Conservation (phyloP, 192 early-diverging fungal species). For the Podila verticillata region DNA sequence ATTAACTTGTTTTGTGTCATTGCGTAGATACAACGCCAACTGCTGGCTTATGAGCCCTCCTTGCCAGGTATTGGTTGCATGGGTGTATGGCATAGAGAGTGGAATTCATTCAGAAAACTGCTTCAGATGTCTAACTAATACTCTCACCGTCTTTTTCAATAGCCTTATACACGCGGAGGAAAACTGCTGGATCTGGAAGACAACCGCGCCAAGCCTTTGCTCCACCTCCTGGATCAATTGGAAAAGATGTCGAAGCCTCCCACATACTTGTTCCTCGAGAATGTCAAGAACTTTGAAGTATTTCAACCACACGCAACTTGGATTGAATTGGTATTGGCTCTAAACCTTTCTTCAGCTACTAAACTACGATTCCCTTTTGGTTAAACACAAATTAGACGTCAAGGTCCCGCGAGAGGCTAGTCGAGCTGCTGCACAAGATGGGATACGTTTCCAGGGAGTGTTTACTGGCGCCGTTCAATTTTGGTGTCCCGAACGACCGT, state of each 20-base stretch:
- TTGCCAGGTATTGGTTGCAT: slow-evolving; percentile 72
- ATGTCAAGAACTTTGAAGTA: slow-evolving; percentile 84
- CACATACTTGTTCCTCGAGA: slow-evolving; percentile 75
- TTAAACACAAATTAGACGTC: slow-evolving; percentile 54
- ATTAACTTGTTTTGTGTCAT: too few relatives aligned
- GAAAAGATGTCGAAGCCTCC: slow-evolving; percentile 62
- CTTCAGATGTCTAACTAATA: not conserved
- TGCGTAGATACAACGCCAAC: slow-evolving; percentile 67
- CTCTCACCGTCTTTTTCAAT: not conserved
- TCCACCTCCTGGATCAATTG: slow-evolving; percentile 74
- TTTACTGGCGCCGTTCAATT: slow-evolving; percentile 74
- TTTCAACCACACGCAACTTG: slow-evolving; percentile 9
- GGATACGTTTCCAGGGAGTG: slow-evolving; percentile 77
- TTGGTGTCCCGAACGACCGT: slow-evolving; percentile 82
- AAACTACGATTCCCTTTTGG: not conserved
- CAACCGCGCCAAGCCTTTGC: slow-evolving; percentile 73
- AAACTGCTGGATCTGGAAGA: slow-evolving; percentile 81
- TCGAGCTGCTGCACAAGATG: slow-evolving; percentile 60
- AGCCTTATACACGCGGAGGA: slow-evolving; percentile 80
- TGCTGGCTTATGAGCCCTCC: slow-evolving; percentile 94
- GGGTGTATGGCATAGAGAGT: too few relatives aligned
- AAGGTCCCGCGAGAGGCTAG: slow-evolving; percentile 65
- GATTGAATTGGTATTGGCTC: too few relatives aligned
- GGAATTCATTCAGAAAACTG: too few relatives aligned
- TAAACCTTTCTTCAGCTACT: too few relatives aligned